Percentiles rank a stretch among this genome's conserved stretches.
phyloP scores from a whole-genome alignment of 2,329 filamentous ascomycete genomes.

The Massarina eburnea region DNA sequence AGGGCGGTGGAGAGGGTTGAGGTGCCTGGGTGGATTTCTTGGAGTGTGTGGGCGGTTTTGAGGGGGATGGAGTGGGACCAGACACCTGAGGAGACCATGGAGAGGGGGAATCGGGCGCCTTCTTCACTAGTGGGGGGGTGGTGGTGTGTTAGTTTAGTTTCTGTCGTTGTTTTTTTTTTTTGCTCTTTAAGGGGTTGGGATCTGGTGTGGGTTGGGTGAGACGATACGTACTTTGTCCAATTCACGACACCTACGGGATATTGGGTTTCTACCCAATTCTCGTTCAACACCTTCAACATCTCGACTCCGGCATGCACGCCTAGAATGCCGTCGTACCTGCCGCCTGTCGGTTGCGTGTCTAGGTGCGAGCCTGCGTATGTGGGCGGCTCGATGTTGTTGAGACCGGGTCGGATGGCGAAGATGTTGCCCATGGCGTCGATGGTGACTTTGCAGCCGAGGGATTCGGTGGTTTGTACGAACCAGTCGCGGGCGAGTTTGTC shows the following conservation, averaged over 20 bases:
- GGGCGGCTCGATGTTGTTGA: slow-evolving; percentile 57
- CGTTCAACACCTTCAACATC: slow-evolving; percentile 67
- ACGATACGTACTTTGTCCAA: slow-evolving; percentile 65
- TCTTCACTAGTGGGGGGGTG: slow-evolving; percentile 69
- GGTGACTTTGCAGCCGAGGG: slow-evolving; percentile 66
- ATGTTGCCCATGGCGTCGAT: slow-evolving; percentile 80
- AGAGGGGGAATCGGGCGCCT: slow-evolving; percentile 75
- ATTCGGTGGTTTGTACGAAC: slow-evolving; percentile 67
- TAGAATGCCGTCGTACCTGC: slow-evolving; percentile 75
- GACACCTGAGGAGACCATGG: slow-evolving; percentile 73
- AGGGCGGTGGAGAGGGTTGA: slow-evolving; percentile 70
- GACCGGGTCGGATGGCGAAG: slow-evolving; percentile 70
- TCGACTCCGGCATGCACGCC: slow-evolving; percentile 74
- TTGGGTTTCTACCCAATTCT: slow-evolving; percentile 68
- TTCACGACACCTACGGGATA: slow-evolving; percentile 75
- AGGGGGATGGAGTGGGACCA: slow-evolving; percentile 71
- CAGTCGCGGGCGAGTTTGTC: slow-evolving; percentile 74
- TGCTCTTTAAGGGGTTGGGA: not conserved
- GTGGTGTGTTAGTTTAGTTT: slow-evolving; percentile 7
- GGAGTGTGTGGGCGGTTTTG: slow-evolving; percentile 60
- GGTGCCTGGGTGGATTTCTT: slow-evolving; percentile 62
- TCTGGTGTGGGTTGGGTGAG: not conserved
- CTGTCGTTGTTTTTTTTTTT: not conserved
- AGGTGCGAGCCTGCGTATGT: slow-evolving; percentile 71
- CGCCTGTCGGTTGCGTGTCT: slow-evolving; percentile 60